Percentiles rank a stretch among this genome's conserved stretches.
Evolutionary conservation across 2,329 filamentous ascomycete species (phyloP).

Genomic region (Botrytis squamosa): DNA sequence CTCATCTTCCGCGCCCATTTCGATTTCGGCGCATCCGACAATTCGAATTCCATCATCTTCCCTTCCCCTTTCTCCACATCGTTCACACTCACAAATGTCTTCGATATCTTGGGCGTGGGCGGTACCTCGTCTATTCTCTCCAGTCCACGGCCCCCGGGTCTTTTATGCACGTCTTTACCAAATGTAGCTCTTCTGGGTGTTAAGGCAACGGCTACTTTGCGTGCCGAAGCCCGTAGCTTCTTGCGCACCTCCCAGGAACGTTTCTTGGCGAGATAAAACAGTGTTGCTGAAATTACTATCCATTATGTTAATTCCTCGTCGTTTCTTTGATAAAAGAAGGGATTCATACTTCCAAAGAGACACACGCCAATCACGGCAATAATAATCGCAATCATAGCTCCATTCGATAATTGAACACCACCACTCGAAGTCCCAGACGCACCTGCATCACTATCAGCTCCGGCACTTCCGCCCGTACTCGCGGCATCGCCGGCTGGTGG

Average conservation of each 20-base stretch:
- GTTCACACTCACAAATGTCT: slow-evolving; percentile 41
- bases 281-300: slow-evolving; percentile 48
- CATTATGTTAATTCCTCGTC: slow-evolving; percentile 1
- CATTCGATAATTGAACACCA: slow-evolving; percentile 63
- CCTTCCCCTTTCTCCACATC: slow-evolving; percentile 58
- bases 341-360: slow-evolving; percentile 64
- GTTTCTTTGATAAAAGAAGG: neutral
- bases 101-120: slow-evolving; percentile 53
- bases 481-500: slow-evolving; percentile 37
- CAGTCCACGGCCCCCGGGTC: slow-evolving; percentile 44
- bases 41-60: slow-evolving; percentile 37
- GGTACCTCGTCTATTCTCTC: slow-evolving; percentile 55
- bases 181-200: slow-evolving; percentile 63
- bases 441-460: slow-evolving; percentile 56
- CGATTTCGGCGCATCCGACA: slow-evolving; percentile 37
- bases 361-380: slow-evolving; percentile 66
- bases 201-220: slow-evolving; percentile 58
- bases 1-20: slow-evolving; percentile 35
- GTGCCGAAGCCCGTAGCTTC: slow-evolving; percentile 66
- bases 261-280: slow-evolving; percentile 82
- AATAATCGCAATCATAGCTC: slow-evolving; percentile 72
- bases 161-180: slow-evolving; percentile 53
- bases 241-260: slow-evolving; percentile 78
- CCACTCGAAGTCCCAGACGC: slow-evolving; percentile 62
- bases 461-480: slow-evolving; percentile 41